Conservation (phyloP, 78 protist genomes). For the Capsaspora owczarzaki region DNA sequence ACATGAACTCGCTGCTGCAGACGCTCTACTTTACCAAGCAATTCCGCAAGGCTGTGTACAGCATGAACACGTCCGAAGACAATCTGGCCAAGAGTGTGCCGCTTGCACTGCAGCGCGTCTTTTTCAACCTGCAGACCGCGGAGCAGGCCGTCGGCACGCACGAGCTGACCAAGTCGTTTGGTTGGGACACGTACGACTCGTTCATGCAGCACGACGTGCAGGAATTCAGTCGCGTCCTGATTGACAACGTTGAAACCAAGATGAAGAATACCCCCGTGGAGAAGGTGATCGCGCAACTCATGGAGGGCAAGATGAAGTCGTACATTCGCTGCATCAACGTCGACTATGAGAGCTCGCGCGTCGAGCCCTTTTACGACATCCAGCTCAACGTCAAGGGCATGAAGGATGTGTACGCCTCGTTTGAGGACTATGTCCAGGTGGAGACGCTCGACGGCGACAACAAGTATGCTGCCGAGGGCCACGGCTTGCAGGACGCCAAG, state of each 20-base stretch:
- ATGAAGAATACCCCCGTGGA: constrained; percentile 88
- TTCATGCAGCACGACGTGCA: constrained; percentile 96
- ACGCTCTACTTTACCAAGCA: constrained; percentile 54
- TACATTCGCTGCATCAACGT: constrained; percentile 81
- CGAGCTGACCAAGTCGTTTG: constrained; percentile 77
- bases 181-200: constrained; percentile 86
- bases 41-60: constrained; percentile 47
- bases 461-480: constrained; percentile 72
- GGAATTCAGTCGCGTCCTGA: constrained; percentile 89
- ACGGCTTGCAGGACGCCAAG: constrained; percentile 82
- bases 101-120: constrained; percentile 15
- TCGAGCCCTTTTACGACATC: constrained; percentile 30
- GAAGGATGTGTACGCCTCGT: constrained; percentile 46
- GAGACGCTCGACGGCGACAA: constrained; percentile 88
- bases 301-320: constrained; percentile 73
- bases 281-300: constrained; percentile 70
- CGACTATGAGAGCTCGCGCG: constrained; percentile 34
- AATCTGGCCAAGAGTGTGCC: constrained; percentile 16
- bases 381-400: constrained; percentile 79
- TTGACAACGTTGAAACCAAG: constrained; percentile 85
- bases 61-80: constrained; percentile 34
- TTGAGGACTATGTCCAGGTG: constrained; percentile 57
- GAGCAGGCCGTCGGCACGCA: constrained; percentile 57
- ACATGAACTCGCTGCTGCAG: constrained; percentile 76
- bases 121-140: constrained; percentile 49